Evolutionary conservation across 768 basidiomycete genomes (phyloP).

Genomic region (Pleurotus eryngii): DNA sequence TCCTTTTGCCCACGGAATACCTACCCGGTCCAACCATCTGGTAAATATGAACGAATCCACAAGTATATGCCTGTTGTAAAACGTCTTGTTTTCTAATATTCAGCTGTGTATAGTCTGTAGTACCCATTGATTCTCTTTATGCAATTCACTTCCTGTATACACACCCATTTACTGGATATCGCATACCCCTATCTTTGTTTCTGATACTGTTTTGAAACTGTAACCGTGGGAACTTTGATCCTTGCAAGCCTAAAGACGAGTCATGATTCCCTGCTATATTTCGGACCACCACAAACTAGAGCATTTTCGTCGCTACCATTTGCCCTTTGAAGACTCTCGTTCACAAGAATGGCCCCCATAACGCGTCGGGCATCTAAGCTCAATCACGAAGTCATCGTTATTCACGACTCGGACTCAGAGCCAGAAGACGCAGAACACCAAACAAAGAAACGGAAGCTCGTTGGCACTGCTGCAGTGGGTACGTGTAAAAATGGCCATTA

Average conservation of each 20-base stretch:
- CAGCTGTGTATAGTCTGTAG: slow-evolving; percentile 5
- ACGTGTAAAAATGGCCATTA: slow-evolving; percentile 15
- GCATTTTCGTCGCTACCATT: too few relatives aligned
- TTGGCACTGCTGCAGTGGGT: slow-evolving; percentile 13
- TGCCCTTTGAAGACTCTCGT: too few relatives aligned
- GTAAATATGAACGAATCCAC: slow-evolving; percentile 33
- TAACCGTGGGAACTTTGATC: too few relatives aligned
- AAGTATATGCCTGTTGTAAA: neutral
- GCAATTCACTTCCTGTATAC: slow-evolving; percentile 12
- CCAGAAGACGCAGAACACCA: slow-evolving; percentile 3
- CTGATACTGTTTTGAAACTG: too few relatives aligned
- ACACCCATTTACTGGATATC: neutral
- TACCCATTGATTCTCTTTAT: neutral
- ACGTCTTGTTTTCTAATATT: slow-evolving; percentile 5
- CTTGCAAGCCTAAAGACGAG: too few relatives aligned
- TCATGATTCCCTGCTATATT: too few relatives aligned
- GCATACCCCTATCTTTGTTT: too few relatives aligned
- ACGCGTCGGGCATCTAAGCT: neutral
- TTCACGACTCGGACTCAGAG: slow-evolving; percentile 19
- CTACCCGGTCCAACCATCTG: slow-evolving; percentile 73
- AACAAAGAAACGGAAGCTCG: slow-evolving; percentile 12
- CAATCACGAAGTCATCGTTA: slow-evolving; percentile 8
- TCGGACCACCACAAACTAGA: too few relatives aligned
- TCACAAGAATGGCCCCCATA: neutral
- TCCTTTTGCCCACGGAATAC: slow-evolving; percentile 74